Base-by-base conservation (phyloP, 768 basidiomycete species). In the Mycena chlorophos region DNA sequence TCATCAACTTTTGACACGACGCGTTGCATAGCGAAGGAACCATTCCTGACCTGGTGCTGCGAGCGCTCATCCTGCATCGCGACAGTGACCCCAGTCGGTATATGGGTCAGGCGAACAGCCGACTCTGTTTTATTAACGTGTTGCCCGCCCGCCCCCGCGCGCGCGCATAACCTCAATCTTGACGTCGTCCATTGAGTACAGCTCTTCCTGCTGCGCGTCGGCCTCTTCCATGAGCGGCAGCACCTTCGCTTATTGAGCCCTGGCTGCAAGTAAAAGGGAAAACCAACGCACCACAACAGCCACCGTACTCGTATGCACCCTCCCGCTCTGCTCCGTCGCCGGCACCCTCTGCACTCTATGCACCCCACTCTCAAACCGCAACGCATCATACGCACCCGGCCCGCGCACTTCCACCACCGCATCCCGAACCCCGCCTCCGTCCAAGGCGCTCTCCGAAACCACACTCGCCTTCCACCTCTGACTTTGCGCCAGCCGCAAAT, bases 101-200 rank as follows among this genome's bases (percentile, higher is more conserved):
- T 73, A 65, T 99, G 97, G 0, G 94, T 96, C 42, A 98, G 71
- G 1, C 97, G 87, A 20, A 99, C 94, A 2, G 97, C 96, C 2
- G 96, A 98, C 72, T 99, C 97, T 0, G 97, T 98, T 79, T 89
- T 92, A 74, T 99, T 99, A 65, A 98, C 97, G 72, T 98, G 96
- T 89, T 98, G 56, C 3, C 97, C 96, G 42, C 97, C 97, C 5
- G 97, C 96, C 23, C 97, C 97, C n/a, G n/a, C 93, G 78, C 0
- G 97, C 83, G 23, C 97, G 86, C 94, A 98, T 97, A 45, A 97
- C 93, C 68, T 98, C 96, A 3, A 94, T 67, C 62, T 82, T 88
- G 27, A 98, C 84, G 48, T 99, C 97, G 51, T 89, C 88, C 74
- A 95, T 86, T 14, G 77, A 75, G 61, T 92, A 86, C 1, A 95